Conservation (phyloP, 2,329 filamentous ascomycete species). For the Sordariomycetes sp. region DNA sequence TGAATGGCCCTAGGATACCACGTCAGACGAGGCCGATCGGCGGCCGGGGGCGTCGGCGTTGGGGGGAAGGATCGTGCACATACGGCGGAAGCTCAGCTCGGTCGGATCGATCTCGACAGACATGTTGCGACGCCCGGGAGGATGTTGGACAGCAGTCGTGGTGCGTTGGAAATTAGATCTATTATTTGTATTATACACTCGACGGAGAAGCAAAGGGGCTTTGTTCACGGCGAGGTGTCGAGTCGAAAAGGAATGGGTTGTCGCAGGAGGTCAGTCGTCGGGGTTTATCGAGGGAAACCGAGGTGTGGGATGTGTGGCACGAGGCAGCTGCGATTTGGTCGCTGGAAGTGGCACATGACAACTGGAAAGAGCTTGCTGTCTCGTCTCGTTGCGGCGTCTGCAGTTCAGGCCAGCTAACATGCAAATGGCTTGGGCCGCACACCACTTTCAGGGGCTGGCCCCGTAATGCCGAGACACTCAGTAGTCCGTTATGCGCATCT, state of each 20-base stretch:
- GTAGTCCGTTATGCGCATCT: background rate
- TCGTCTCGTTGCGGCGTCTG: background rate
- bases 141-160: background rate
- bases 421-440: background rate
- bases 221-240: background rate
- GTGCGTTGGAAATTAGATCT: background rate
- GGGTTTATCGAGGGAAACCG: background rate
- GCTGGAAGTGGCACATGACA: background rate
- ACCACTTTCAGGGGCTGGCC: background rate
- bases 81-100: constrained; percentile 91
- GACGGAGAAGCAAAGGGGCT: background rate
- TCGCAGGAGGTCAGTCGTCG: background rate
- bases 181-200: background rate
- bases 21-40: background rate
- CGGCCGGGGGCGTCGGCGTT: background rate
- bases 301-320: background rate
- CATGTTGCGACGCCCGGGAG: constrained; percentile 46
- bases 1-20: constrained; percentile 48
- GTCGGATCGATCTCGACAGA: constrained; percentile 86
- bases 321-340: background rate
- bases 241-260: background rate
- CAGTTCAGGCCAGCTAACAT: background rate
- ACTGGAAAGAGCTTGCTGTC: background rate
- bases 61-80: constrained; percentile 22
- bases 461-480: background rate